These are phyloP conservation scores for Cydonia oblonga DNA, from an alignment of 331 rosid genomes.

Conservation along the genomic window DNA sequence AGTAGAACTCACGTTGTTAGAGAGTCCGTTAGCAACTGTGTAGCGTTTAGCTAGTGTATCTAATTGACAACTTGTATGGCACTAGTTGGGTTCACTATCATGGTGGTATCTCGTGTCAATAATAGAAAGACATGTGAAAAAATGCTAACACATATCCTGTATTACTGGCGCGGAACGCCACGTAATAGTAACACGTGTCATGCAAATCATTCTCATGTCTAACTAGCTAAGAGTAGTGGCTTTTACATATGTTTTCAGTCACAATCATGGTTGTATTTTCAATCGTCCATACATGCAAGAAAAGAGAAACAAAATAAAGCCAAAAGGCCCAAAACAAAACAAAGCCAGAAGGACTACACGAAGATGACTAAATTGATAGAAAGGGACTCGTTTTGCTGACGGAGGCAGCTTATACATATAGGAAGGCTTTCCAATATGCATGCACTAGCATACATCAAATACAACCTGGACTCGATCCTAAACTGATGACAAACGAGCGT, in stretches of 20 bases:
- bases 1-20: too few species aligned
- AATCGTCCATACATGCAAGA: neutral
- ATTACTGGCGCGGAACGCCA: fast-evolving
- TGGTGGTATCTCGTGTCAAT: too few species aligned
- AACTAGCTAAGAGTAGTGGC: too few species aligned
- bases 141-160: too few species aligned
- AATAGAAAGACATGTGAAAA: too few species aligned
- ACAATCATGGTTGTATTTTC: too few species aligned
- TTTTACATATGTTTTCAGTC: neutral
- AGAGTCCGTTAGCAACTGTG: too few species aligned
- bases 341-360: neutral
- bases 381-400: neutral
- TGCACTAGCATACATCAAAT: neutral
- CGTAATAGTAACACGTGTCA: too few species aligned
- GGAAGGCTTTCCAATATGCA: neutral
- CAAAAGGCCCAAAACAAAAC: neutral
- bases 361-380: neutral
- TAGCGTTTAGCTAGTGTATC: too few species aligned
- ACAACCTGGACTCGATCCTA: neutral
- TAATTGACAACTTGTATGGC: too few species aligned
- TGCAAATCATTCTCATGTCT: too few species aligned
- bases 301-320: neutral
- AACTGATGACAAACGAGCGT: neutral
- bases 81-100: too few species aligned
- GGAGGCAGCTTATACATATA: neutral